Conservation (phyloP, 1,139 yeast species). For the Geotrichum macrosporum region DNA sequence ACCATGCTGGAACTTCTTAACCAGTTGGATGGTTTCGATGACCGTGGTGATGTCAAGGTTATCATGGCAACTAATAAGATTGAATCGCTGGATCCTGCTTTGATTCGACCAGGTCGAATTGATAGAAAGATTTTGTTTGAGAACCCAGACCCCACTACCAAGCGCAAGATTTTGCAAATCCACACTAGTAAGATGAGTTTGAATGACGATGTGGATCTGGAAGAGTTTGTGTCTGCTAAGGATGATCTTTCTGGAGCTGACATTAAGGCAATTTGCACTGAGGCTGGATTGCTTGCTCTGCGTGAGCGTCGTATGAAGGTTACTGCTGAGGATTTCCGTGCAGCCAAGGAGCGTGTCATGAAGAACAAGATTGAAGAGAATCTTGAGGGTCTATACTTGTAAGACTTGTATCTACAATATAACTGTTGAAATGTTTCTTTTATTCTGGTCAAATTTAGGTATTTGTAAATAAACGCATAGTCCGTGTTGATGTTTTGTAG, state of each 20-base stretch:
- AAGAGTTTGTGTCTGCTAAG: constrained; percentile 83
- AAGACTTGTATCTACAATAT: constrained; percentile 22
- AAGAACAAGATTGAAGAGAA: constrained; percentile 97
- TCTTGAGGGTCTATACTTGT: constrained; percentile 89
- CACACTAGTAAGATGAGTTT: constrained; percentile 95
- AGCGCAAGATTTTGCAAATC: constrained; percentile 86
- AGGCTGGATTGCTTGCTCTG: constrained; percentile 92
- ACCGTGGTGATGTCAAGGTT: constrained; percentile 96
- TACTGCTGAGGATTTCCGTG: constrained; percentile 87
- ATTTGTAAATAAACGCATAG: no score
- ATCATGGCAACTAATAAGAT: constrained; percentile 98
- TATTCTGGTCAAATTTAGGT: no score
- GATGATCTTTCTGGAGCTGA: constrained; percentile 98
- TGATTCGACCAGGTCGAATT: constrained; percentile 97
- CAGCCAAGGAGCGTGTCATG: constrained; percentile 94
- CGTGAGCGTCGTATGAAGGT: constrained; percentile 99
- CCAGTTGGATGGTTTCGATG: constrained; percentile 97
- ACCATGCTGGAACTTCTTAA: constrained; percentile 96
- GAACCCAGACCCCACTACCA: constrained; percentile 89
- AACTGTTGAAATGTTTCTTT: no score
- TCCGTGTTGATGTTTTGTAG: constrained; percentile 30
- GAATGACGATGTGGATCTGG: constrained; percentile 81
- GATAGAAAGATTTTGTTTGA: constrained; percentile 96
- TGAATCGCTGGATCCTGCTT: constrained; percentile 93
- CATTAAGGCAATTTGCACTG: constrained; percentile 96